Evolutionary conservation across 1,284 basidiomycete species (phyloP).

Genomic region (Naganishia sp.): DNA sequence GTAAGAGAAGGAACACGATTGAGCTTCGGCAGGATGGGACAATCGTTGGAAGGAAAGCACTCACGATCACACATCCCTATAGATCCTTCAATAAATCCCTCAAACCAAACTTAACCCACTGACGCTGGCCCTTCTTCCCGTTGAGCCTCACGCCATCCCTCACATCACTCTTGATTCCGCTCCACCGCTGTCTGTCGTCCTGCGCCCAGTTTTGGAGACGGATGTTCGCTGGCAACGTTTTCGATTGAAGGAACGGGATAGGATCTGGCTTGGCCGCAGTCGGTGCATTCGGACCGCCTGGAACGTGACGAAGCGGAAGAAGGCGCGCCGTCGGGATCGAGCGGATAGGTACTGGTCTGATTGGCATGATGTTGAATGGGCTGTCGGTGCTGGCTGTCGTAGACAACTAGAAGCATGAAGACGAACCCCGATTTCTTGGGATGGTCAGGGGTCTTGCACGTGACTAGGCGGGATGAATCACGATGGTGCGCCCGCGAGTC

Average conservation of each 20-base stretch:
- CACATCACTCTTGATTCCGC: slow-evolving; percentile 15
- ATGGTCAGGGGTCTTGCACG: background rate
- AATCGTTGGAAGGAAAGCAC: no score
- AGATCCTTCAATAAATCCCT: slow-evolving; percentile 28
- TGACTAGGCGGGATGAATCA: background rate
- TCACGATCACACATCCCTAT: background rate
- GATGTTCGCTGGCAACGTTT: slow-evolving; percentile 23
- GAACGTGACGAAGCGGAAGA: slow-evolving; percentile 18
- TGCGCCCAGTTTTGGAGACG: slow-evolving; percentile 27
- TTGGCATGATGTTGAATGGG: slow-evolving; percentile 14
- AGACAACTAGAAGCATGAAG: background rate
- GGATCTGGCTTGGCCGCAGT: slow-evolving; percentile 27
- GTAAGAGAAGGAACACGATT: no score
- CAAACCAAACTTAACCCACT: slow-evolving; percentile 26
- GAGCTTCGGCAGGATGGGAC: no score
- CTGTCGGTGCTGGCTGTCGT: background rate
- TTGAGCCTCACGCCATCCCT: slow-evolving; percentile 29
- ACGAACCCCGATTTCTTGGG: background rate
- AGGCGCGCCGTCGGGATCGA: slow-evolving; percentile 15
- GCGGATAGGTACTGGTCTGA: slow-evolving; percentile 27
- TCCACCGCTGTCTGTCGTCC: slow-evolving; percentile 27
- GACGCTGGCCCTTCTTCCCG: slow-evolving; percentile 18
- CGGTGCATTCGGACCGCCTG: slow-evolving; percentile 17
- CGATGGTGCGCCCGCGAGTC: background rate
- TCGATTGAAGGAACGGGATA: slow-evolving; percentile 16